phyloP scores from a whole-genome alignment of 805 yeast species.

The Candida hispaniensis region DNA sequence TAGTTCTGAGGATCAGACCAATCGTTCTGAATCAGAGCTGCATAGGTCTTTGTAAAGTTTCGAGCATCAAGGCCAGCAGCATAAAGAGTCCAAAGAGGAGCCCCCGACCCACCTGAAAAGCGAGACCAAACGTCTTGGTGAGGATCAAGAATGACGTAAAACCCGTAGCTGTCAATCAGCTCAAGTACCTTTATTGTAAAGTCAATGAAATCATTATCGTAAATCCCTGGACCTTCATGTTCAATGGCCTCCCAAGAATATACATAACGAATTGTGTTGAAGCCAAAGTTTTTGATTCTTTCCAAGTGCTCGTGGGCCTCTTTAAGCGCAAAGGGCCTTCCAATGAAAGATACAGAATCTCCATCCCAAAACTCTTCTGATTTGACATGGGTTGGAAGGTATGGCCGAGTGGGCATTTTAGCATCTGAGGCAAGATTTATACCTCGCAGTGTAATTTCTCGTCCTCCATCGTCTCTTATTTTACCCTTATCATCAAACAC shows the following conservation, averaged over 20 bases:
- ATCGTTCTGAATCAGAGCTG: conserved; percentile 65
- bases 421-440: conserved; percentile 68
- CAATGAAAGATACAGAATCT: conserved; percentile 62
- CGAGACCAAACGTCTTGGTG: conserved; percentile 95
- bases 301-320: conserved; percentile 61
- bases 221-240: conserved; percentile 72
- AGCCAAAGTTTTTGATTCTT: conserved; percentile 71
- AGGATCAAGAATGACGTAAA: conserved; percentile 74
- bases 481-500: conserved; percentile 39
- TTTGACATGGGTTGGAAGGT: conserved; percentile 31
- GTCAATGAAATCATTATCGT: conserved; percentile 66
- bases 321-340: conserved; percentile 63
- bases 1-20: conserved; percentile 34
- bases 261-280: conserved; percentile 64
- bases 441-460: conserved; percentile 58
- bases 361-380: conserved; percentile 42
- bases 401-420: conserved; percentile 56
- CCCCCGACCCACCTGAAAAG: conserved; percentile 85
- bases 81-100: conserved; percentile 84
- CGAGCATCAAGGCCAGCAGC: conserved; percentile 80
- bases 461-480: conserved; percentile 45
- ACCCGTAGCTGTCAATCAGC: conserved; percentile 48
- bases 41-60: conserved; percentile 58
- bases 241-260: conserved; percentile 89
- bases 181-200: conserved; percentile 55